These are phyloP conservation scores for Malassezia nana DNA, from an alignment of 1,284 basidiomycete species.

Conservation along the genomic window DNA sequence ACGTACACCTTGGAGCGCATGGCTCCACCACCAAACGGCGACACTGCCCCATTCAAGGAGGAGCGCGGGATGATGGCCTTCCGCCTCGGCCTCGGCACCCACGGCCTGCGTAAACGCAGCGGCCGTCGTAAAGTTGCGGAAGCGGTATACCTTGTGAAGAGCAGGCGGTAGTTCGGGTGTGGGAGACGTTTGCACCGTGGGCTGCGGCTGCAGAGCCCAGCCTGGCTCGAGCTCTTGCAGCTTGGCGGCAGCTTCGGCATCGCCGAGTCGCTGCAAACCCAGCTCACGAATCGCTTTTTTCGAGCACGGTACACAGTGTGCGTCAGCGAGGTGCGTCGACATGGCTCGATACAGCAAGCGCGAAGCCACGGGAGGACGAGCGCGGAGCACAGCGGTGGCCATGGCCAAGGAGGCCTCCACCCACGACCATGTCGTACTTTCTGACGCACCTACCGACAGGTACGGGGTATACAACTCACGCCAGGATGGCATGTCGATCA, in stretches of 20 bases:
- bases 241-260: constrained; percentile 14
- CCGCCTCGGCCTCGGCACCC: constrained; percentile 28
- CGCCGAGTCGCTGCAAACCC: constrained; percentile 2
- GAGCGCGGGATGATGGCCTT: constrained; percentile 42
- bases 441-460: constrained; percentile 83
- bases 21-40: constrained; percentile 45
- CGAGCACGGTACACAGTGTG: constrained; percentile 10
- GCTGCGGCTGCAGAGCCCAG: constrained; percentile 29
- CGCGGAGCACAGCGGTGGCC: not conserved
- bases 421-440: constrained; percentile 55
- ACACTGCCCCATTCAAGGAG: constrained; percentile 44
- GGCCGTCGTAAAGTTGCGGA: constrained; percentile 34
- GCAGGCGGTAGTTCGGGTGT: constrained; percentile 16
- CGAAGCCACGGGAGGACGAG: not conserved
- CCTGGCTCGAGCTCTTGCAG: constrained; percentile 21
- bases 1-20: constrained; percentile 41
- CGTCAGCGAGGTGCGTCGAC: constrained; percentile 3
- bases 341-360: not conserved
- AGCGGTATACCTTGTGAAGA: constrained; percentile 33
- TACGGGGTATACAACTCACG: constrained; percentile 6
- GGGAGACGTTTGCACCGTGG: constrained; percentile 16
- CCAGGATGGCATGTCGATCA: constrained; percentile 51
- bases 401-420: not conserved
- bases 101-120: constrained; percentile 26
- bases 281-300: constrained; percentile 18